Conservation (phyloP, 805 yeast species). For the Kluyveromyces dobzhanskii region DNA sequence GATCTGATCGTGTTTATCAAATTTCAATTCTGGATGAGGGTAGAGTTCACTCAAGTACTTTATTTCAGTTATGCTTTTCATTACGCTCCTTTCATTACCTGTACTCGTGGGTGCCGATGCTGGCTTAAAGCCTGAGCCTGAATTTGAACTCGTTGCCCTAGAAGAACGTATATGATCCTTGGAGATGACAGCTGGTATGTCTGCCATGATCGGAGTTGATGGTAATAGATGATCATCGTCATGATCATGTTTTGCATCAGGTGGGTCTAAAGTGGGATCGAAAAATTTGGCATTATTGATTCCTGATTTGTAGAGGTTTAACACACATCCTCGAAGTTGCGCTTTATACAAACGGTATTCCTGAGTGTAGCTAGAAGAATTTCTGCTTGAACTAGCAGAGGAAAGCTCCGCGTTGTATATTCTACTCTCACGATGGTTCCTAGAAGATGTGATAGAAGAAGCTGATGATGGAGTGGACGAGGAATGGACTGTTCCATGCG, state of each 20-base stretch:
- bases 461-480: conserved; percentile 4
- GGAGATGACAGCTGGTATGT: conserved; percentile 6
- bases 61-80: conserved; percentile 10
- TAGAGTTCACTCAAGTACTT: conserved; percentile 35
- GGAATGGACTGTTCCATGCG: conserved; percentile 24
- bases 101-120: conserved; percentile 2
- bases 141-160: neutral
- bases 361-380: conserved; percentile 2
- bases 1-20: conserved; percentile 42
- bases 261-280: conserved; percentile 22
- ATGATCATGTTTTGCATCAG: conserved; percentile 2
- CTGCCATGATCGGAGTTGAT: neutral
- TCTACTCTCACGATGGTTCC: conserved; percentile 20
- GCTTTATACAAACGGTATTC: conserved; percentile 45
- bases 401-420: conserved; percentile 13
- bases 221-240: conserved; percentile 1
- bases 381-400: conserved; percentile 14
- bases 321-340: conserved; percentile 59
- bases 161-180: conserved; percentile 5
- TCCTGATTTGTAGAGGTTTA: conserved; percentile 55
- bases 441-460: neutral
- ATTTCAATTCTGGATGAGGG: conserved; percentile 55
- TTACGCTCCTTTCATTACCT: conserved; percentile 1
- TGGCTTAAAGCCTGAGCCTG: neutral
- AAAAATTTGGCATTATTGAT: conserved; percentile 37